These are phyloP conservation scores for Nakazawaea peltata DNA, from an alignment of 805 yeast genomes.

Conservation along the genomic window DNA sequence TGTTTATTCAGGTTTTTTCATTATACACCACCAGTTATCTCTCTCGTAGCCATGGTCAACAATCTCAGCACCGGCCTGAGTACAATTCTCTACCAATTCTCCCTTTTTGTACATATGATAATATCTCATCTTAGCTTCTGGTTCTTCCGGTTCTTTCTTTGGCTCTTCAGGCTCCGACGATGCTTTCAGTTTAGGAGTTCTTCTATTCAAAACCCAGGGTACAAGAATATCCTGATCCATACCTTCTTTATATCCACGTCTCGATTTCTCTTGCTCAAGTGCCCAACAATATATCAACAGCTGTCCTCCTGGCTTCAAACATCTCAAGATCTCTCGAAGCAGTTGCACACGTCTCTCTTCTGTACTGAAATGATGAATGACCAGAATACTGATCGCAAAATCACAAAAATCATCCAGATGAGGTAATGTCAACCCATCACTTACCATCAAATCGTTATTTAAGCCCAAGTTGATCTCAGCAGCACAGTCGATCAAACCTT, in stretches of 20 bases:
- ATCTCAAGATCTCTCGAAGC: conserved; percentile 55
- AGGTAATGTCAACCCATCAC: conserved; percentile 73
- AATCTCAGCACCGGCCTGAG: conserved; percentile 60
- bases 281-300: conserved; percentile 95
- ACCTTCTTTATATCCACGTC: conserved; percentile 88
- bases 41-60: conserved; percentile 77
- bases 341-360: conserved; percentile 72
- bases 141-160: conserved; percentile 13
- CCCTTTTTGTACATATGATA: conserved; percentile 85
- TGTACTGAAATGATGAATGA: conserved; percentile 92
- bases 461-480: conserved; percentile 24
- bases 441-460: conserved; percentile 52
- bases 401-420: conserved; percentile 42
- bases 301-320: conserved; percentile 51
- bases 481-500: conserved; percentile 63
- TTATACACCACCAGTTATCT: conserved; percentile 89
- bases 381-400: conserved; percentile 93
- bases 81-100: conserved; percentile 68
- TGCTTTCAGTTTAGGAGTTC: conserved; percentile 27
- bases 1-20: conserved; percentile 23
- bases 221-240: conserved; percentile 91
- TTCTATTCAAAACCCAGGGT: conserved; percentile 82
- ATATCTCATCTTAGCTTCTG: conserved; percentile 66
- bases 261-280: conserved; percentile 76
- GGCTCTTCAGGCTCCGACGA: conserved; percentile 14